Evolutionary conservation across 2,329 filamentous ascomycete genomes (phyloP).

Genomic region (Colletotrichum nymphaeae): DNA sequence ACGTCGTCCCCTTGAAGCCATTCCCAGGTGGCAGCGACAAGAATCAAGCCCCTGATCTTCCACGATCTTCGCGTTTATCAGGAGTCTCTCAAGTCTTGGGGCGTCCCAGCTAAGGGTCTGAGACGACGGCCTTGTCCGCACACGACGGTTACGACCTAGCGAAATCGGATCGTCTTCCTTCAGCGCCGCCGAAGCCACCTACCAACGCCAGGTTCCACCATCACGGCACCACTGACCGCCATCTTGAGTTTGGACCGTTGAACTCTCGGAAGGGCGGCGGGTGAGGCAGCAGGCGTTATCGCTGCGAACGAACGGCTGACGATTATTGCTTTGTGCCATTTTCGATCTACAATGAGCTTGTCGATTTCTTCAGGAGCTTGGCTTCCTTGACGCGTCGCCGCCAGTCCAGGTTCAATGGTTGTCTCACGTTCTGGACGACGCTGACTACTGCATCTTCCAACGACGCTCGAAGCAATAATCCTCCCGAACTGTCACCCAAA

Average conservation of each 20-base stretch:
- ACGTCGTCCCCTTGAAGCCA: background rate
- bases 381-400: background rate
- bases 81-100: conserved; percentile 3
- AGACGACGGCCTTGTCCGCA: conserved; percentile 26
- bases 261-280: background rate
- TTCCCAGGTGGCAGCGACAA: background rate
- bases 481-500: too few species aligned
- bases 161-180: background rate
- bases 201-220: conserved; percentile 15
- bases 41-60: conserved; percentile 20
- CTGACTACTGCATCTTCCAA: background rate
- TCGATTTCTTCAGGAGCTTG: conserved; percentile 1
- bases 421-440: background rate
- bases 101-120: conserved; percentile 21
- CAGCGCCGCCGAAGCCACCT: background rate
- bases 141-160: background rate
- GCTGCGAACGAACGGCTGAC: background rate
- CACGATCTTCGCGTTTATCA: conserved; percentile 6
- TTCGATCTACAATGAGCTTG: background rate
- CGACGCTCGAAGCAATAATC: background rate
- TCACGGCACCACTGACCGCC: background rate
- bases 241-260: conserved; percentile 6
- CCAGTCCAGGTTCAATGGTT: background rate
- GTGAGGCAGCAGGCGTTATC: background rate
- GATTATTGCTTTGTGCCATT: background rate